Evolutionary conservation across 768 basidiomycete genomes (phyloP), one percentile per base, ranked within the genome.

Genomic region (Boletus insuetus): DNA sequence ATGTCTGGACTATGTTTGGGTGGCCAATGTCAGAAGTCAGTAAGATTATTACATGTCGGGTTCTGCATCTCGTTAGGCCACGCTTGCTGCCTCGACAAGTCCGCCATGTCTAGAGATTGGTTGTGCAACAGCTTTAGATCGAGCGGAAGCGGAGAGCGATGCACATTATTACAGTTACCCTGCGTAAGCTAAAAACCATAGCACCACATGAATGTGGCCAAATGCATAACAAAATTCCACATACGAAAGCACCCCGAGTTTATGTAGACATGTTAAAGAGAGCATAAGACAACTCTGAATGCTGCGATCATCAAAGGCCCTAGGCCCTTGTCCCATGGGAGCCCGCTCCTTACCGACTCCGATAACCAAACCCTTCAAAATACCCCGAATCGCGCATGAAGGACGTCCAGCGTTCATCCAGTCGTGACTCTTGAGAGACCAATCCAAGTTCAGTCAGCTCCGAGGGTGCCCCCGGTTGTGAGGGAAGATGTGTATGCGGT

Each of bases 391-490:
- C 79, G 22, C 79, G 78, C 81, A 85, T 82, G 61, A 85, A 84
- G 29, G 78, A 79, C 51, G 78, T 78, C 84, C 84, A 85, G 22
- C 81, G 72, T 62, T 82, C 80, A 48, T 82, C 81, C 38, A 84
- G 62, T 37, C 80, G 71, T 42, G 81, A 81, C 55, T 79, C 79
- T 22, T 81, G 73, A 11, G 84, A 73, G 6, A 83, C 82, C 24
- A 88, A 70, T 8, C 87, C 87, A 4, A 88, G 75, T 51, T 82
- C 77, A 0, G 82, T 79, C 17, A 87, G 70, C 49, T 84, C 82
- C 17, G 76, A 62, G 26, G 72, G 66, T 17, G 72, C 64, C 8
- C 60, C 54, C 7, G 55, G 29, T 20, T 48, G 55, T 14, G 24
- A 29, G 29, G 29, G 13, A 4, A 47, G 12, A 7, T 47, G 55